phyloP scores from a whole-genome alignment of 306 rosid species.

The Begonia masoniana region DNA sequence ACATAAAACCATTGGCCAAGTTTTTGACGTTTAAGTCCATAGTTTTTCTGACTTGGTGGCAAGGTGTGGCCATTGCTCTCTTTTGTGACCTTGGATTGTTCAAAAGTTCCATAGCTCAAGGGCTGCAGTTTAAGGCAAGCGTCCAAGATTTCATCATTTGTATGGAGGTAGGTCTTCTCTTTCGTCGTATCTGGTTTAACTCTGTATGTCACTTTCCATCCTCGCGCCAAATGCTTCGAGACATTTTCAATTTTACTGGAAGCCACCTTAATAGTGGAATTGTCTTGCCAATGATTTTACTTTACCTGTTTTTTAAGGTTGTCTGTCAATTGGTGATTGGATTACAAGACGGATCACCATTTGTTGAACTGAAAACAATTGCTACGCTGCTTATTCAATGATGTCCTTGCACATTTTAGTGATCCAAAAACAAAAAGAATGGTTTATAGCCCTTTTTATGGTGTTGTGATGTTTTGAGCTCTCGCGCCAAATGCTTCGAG shows the following conservation, averaged over 20 bases:
- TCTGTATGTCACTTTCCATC: not conserved
- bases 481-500: conserved; percentile 6
- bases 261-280: too few species aligned
- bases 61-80: conserved; percentile 97
- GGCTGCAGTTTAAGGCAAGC: conserved; percentile 75
- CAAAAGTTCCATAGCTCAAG: conserved; percentile 90
- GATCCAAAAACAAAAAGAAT: too few species aligned
- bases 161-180: conserved; percentile 61
- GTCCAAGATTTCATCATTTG: conserved; percentile 98
- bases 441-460: too few species aligned
- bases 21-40: conserved; percentile 92
- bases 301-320: too few species aligned
- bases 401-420: too few species aligned
- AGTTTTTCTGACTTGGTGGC: conserved; percentile 99
- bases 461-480: too few species aligned
- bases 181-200: not conserved
- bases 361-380: too few species aligned
- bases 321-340: too few species aligned
- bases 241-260: not conserved
- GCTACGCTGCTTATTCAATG: too few species aligned
- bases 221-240: conserved; percentile 6
- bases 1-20: conserved; percentile 88
- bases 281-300: too few species aligned
- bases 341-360: too few species aligned
- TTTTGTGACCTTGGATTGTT: conserved; percentile 73